These are phyloP conservation scores for Takashimella tepidaria DNA, from an alignment of 1,284 basidiomycete genomes.

Conservation along the genomic window DNA sequence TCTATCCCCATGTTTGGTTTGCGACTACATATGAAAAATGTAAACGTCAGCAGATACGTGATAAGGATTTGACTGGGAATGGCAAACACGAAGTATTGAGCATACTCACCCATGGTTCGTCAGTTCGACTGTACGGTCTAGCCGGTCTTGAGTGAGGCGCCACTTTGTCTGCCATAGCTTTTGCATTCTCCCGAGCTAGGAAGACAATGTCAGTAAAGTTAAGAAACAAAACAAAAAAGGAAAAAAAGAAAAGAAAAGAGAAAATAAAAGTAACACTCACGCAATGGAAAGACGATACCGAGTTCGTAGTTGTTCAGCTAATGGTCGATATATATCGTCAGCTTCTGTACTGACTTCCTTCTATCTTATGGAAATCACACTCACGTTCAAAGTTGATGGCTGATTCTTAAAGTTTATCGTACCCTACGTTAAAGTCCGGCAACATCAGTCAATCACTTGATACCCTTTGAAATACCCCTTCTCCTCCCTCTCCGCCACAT, in stretches of 20 bases:
- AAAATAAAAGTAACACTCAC: slow-evolving; percentile 15
- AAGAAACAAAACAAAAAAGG: no score
- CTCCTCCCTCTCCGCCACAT: no score
- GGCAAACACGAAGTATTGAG: no score
- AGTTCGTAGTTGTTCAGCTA: slow-evolving; percentile 43
- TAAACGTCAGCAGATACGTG: no score
- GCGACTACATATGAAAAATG: no score
- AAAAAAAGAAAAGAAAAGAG: no score
- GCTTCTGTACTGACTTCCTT: not conserved
- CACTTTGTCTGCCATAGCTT: slow-evolving; percentile 28
- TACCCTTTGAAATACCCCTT: no score
- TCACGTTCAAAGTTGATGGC: slow-evolving; percentile 23
- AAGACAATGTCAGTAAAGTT: no score
- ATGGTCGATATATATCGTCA: not conserved
- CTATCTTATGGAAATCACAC: not conserved
- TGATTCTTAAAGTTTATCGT: slow-evolving; percentile 35
- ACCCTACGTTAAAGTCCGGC: slow-evolving; percentile 20
- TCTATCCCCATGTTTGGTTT: no score
- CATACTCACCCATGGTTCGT: slow-evolving; percentile 44
- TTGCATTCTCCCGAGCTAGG: slow-evolving; percentile 27
- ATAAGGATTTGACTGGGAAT: no score
- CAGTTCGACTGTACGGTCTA: slow-evolving; percentile 27
- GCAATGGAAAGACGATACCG: slow-evolving; percentile 44
- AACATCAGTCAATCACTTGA: not conserved
- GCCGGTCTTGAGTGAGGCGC: slow-evolving; percentile 41